These are phyloP conservation scores for Paramarasmius palmivorus DNA, from an alignment of 1,284 basidiomycete species.

Conservation along the genomic window DNA sequence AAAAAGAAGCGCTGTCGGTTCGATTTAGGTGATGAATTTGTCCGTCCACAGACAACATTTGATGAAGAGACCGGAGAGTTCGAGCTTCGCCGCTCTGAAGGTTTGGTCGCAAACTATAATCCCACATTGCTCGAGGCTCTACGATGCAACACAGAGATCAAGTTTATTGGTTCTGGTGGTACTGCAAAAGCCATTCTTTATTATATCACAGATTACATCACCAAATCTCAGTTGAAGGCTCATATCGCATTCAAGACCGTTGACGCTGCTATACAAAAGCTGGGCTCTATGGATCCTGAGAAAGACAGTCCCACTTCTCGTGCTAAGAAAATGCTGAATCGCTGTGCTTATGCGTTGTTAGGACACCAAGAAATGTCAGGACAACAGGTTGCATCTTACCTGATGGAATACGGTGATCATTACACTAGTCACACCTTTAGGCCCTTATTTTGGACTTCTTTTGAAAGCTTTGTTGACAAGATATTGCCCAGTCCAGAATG, in stretches of 20 bases:
- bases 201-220: constrained; percentile 46
- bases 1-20: constrained; percentile 31
- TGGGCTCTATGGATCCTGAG: constrained; percentile 20
- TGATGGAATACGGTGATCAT: constrained; percentile 36
- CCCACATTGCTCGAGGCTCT: constrained; percentile 30
- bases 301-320: constrained; percentile 15
- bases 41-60: constrained; percentile 17
- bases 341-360: constrained; percentile 36
- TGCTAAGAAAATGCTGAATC: constrained; percentile 34
- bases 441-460: constrained; percentile 33
- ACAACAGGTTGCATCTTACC: constrained; percentile 35
- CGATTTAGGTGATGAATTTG: constrained; percentile 22
- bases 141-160: constrained; percentile 43
- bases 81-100: constrained; percentile 27
- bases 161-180: constrained; percentile 37
- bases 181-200: constrained; percentile 39
- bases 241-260: constrained; percentile 38
- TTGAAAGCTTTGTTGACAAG: constrained; percentile 25
- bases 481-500: constrained; percentile 19
- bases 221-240: constrained; percentile 35
- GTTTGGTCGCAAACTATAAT: constrained; percentile 41
- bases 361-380: constrained; percentile 38
- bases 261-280: constrained; percentile 29
- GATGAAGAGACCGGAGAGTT: constrained; percentile 32
- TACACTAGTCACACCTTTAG: constrained; percentile 36